Evolutionary conservation across 2,329 filamentous ascomycete genomes (phyloP), one percentile per base, ranked within the genome.

Genomic region (Penicillium expansum): DNA sequence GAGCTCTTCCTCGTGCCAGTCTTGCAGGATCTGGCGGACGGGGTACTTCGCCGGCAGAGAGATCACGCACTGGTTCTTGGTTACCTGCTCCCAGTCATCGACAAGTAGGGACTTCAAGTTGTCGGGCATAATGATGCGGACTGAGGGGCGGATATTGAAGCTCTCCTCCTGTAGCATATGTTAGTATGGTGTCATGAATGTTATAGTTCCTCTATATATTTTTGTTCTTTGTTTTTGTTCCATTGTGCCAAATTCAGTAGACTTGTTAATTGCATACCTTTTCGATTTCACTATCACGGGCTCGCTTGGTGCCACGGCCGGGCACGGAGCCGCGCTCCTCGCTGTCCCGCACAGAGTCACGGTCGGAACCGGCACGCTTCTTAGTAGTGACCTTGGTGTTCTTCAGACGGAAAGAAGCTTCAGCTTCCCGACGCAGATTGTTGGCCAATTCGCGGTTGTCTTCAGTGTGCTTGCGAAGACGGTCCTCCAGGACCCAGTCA

Each of bases 61-160:
- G 32, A 97, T 91, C 4, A 97, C 86, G 70, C 93, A 90, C 65
- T 91, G 86, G 71, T 95, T 94, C 78, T 97, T 97, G 55, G 94
- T 99, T 60, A 99, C 87, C 67, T 97, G 96, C 75, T 99, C 94
- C 94, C 94, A 99, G 74, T 99, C 94, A 71, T 99, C 94, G 22
- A 99, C 94, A 3, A 99, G 85, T 61, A 96, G 83, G 16, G 90
- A 91, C 78, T 97, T 97, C 63, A 99, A 82, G 63, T 89, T 86
- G 70, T 97, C 94, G 0, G 94, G 92, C 62, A 97, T 86, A 48
- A 87, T 83, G 41, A 99, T 83, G 67, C 91, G 90, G 68, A 99
- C 88, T 18, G 91, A 91, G 20, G 93, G 92, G 56, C 92, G 87
- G 61, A 83, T 82, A 69, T 92, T 86, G 72, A 96, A 99, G 5